These are phyloP conservation scores for Omphalotus olearius DNA, from an alignment of 1,284 basidiomycete genomes.

Conservation along the genomic window DNA sequence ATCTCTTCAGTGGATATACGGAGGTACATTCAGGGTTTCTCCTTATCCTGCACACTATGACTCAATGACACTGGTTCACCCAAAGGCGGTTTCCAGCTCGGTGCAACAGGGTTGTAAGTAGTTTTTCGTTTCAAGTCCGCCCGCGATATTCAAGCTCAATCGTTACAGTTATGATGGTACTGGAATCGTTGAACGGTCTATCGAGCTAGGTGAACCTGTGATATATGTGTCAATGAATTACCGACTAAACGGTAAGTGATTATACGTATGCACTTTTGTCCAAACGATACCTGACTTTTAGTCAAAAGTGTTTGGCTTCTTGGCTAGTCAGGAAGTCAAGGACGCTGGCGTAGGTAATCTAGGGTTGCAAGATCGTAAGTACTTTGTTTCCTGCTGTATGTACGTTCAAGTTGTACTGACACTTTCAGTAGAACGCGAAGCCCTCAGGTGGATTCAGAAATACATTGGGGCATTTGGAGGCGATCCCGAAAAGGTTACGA, in stretches of 20 bases:
- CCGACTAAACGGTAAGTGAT: conserved; percentile 28
- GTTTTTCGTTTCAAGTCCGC: no score
- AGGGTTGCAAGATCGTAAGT: conserved; percentile 38
- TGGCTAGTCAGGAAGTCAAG: conserved; percentile 38
- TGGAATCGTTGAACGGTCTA: conserved; percentile 43
- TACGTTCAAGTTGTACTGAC: no score
- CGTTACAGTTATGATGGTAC: conserved; percentile 38
- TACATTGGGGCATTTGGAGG: conserved; percentile 65
- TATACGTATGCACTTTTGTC: not conserved
- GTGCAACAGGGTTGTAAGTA: conserved; percentile 30
- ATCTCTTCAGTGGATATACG: conserved; percentile 45
- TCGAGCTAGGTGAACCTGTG: conserved; percentile 41
- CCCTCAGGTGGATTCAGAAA: conserved; percentile 62
- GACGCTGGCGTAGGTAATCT: conserved; percentile 41
- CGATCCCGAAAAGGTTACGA: conserved; percentile 51
- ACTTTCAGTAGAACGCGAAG: conserved; percentile 39
- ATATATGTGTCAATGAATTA: conserved; percentile 57
- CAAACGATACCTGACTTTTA: not conserved
- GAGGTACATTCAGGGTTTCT: conserved; percentile 28
- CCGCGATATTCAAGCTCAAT: no score
- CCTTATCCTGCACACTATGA: not conserved
- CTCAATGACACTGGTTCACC: not conserved
- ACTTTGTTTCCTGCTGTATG: no score
- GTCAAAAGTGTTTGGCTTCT: conserved; percentile 30
- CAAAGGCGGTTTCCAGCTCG: conserved; percentile 43